Conservation (phyloP, 192 early-diverging fungal genomes). For the Coemansia sp. region DNA sequence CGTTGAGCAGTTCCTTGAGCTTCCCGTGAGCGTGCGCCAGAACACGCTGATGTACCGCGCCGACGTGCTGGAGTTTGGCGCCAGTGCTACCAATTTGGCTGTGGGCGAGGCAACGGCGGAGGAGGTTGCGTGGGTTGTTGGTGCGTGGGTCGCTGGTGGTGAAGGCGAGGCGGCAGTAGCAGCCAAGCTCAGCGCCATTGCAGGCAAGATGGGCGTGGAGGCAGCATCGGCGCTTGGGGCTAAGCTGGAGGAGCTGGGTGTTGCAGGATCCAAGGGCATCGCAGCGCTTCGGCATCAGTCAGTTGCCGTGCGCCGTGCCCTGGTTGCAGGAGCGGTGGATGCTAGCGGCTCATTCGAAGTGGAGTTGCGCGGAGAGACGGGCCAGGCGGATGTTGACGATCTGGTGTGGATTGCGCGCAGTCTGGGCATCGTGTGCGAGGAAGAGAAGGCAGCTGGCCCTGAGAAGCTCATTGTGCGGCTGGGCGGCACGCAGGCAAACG, state of each 20-base stretch:
- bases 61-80: conserved; percentile 21
- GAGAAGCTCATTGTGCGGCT: conserved; percentile 12
- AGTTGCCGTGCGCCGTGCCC: conserved; percentile 19
- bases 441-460: not conserved
- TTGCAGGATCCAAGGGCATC: conserved; percentile 14
- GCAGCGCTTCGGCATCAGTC: conserved; percentile 26
- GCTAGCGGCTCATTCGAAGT: conserved; percentile 26
- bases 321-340: conserved; percentile 35
- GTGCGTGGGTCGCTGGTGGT: conserved; percentile 16
- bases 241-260: conserved; percentile 23
- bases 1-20: conserved; percentile 30
- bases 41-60: conserved; percentile 24
- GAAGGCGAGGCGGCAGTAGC: not conserved
- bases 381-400: conserved; percentile 12
- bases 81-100: conserved; percentile 13
- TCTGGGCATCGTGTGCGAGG: conserved; percentile 28
- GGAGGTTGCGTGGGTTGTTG: conserved; percentile 40
- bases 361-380: not conserved
- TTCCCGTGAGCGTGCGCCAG: conserved; percentile 20
- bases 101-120: conserved; percentile 24
- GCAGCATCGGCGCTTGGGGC: not conserved
- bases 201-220: conserved; percentile 29
- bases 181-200: conserved; percentile 24
- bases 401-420: conserved; percentile 44
- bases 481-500: conserved; percentile 1